phyloP scores from a whole-genome alignment of 2,329 filamentous ascomycete species.

The Cytospora piceae region DNA sequence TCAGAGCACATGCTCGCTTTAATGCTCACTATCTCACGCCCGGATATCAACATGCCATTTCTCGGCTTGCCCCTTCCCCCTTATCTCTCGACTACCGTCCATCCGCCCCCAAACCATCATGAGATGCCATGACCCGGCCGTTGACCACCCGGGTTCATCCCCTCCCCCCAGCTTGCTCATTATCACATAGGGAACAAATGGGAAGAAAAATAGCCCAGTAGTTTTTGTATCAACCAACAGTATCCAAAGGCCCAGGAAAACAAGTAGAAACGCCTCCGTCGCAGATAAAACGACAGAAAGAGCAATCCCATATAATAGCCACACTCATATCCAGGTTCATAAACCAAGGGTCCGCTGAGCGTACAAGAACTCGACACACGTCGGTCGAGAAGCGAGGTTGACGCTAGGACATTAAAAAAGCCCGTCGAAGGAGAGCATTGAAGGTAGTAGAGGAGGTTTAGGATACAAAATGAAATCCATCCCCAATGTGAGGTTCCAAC shows the following conservation, averaged over 20 bases:
- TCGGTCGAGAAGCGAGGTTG: slow-evolving; percentile 27
- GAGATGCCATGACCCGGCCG: neutral
- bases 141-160: slow-evolving; percentile 17
- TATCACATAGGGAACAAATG: slow-evolving; percentile 25
- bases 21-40: neutral
- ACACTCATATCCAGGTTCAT: slow-evolving; percentile 18
- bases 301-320: slow-evolving; percentile 24
- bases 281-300: slow-evolving; percentile 7
- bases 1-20: neutral
- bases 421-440: slow-evolving; percentile 23
- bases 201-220: slow-evolving; percentile 13
- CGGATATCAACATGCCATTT: neutral
- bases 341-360: slow-evolving; percentile 17
- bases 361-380: slow-evolving; percentile 12
- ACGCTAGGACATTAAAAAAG: slow-evolving; percentile 10
- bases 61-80: slow-evolving; percentile 4
- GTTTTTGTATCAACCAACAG: slow-evolving; percentile 27
- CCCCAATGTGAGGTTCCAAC: neutral
- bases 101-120: neutral
- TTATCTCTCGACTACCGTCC: neutral
- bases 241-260: slow-evolving; percentile 11
- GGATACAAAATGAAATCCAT: slow-evolving; percentile 17
- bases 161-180: slow-evolving; percentile 14
- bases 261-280: slow-evolving; percentile 25
- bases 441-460: slow-evolving; percentile 10